These are phyloP conservation scores for Diaporthe australafricana DNA, from an alignment of 2,329 filamentous ascomycete species.

Conservation along the genomic window DNA sequence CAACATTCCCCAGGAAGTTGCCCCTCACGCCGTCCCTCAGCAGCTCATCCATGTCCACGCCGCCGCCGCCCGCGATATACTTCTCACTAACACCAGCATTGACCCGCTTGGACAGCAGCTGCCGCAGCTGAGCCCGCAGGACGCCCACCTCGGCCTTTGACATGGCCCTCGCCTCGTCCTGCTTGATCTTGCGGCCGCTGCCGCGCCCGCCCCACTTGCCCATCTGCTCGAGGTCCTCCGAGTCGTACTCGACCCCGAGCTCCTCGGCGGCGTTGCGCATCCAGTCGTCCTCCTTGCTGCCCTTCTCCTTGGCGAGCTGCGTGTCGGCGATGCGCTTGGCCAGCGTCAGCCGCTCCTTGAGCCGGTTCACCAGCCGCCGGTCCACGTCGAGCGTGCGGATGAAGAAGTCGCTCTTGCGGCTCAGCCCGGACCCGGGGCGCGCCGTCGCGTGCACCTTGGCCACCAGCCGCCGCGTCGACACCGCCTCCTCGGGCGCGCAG, in stretches of 20 bases:
- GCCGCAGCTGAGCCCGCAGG: constrained; percentile 78
- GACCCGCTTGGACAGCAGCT: constrained; percentile 77
- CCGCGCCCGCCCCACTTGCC: constrained; percentile 76
- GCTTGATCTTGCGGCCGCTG: constrained; percentile 78
- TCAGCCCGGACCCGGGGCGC: constrained; percentile 50
- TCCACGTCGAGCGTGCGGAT: constrained; percentile 88
- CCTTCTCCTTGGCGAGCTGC: constrained; percentile 86
- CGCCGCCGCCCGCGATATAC: constrained; percentile 85
- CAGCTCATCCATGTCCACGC: constrained; percentile 84
- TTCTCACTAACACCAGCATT: constrained; percentile 90
- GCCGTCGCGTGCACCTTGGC: constrained; percentile 84
- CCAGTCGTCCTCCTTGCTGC: constrained; percentile 85
- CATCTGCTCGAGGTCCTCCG: constrained; percentile 80
- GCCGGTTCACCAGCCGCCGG: constrained; percentile 77
- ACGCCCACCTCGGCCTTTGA: constrained; percentile 80
- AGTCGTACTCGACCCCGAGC: constrained; percentile 92
- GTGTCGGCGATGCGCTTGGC: constrained; percentile 91
- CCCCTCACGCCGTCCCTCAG: constrained; percentile 69
- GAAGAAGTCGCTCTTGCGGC: constrained; percentile 68
- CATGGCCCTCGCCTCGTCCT: constrained; percentile 74
- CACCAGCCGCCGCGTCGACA: constrained; percentile 83
- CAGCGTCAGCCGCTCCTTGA: constrained; percentile 82
- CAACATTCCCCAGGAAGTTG: constrained; percentile 71
- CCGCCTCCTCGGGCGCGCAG: constrained; percentile 91
- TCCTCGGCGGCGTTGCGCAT: constrained; percentile 88